Base-by-base conservation (phyloP, 148 eudicot species). In the Diospyros lotus region DNA sequence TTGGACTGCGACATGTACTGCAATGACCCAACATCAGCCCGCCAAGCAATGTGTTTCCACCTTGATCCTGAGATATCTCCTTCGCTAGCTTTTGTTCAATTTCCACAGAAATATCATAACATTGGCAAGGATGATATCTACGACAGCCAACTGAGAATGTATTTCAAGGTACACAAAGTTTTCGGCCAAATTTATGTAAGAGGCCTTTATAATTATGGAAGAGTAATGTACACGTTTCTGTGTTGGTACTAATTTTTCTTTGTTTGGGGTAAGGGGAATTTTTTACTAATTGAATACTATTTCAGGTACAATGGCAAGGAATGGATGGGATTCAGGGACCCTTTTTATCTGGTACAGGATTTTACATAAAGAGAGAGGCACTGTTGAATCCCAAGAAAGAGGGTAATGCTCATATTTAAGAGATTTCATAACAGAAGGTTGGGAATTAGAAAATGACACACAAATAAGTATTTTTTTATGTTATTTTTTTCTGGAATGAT, bases 1-100 rank as follows among this genome's bases (percentile, higher is more conserved):
- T 62, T 90, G 66, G 95, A 93, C 46, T 93, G 97, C 46, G 97
- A 93, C 68, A 90, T 93, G 95, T 89, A 86, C 73, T 86, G 83
- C 79, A 89, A 85, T 14, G 89, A 93, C 68, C 76, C 95, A 3
- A 51, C 77, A 44, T 93, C 94, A 4, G 93, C 91, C 13, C 79
- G 86, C 1, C 90, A 93, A 79, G 89, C 91, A 28, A 90, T 93
- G 95, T 93, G 97, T 58, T 93, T 92, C 69, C 87, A 80, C 73
- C 89, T 90, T 42, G 97, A 92, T 43, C 75, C 84, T 1, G 72
- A 69, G 14, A 52, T 86, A 1, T 83, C 93, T 52, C 73, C 80
- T 1, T 66, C 88, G 0, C 77, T 92, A 42, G 90, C 85, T 14
- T 89, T 83, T 58, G 88, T 92, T 53, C 93, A 90, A 68, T 92